Conservation (phyloP, 1,139 yeast species). For the Saccharomycopsis hybrid region DNA sequence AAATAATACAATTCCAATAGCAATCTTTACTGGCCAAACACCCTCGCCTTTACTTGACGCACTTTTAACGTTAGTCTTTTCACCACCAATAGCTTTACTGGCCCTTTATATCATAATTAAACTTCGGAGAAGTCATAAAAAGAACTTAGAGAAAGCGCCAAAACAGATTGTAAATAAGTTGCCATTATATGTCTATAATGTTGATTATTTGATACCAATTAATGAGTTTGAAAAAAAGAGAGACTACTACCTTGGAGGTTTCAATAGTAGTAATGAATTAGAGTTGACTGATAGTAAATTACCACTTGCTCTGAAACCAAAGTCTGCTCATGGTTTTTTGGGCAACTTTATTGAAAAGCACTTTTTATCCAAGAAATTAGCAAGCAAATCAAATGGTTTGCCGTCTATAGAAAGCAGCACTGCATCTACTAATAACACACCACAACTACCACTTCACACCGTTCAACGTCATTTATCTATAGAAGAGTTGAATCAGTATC, state of each 20-base stretch:
- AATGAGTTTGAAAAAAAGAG: slow-evolving; percentile 12
- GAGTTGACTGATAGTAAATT: too few species aligned
- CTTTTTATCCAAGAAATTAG: too few species aligned
- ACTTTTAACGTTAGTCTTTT: slow-evolving; percentile 13
- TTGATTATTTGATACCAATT: slow-evolving; percentile 18
- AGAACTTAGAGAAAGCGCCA: slow-evolving; percentile 13
- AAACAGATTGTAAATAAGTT: slow-evolving; percentile 8
- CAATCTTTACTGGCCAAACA: slow-evolving; percentile 16
- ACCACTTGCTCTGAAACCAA: too few species aligned
- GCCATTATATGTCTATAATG: slow-evolving; percentile 18
- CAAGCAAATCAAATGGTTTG: too few species aligned
- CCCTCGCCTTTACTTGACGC: slow-evolving; percentile 19
- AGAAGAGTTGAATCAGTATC: slow-evolving; percentile 19
- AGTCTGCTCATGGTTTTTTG: too few species aligned
- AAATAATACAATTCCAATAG: neutral
- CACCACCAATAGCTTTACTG: slow-evolving; percentile 20
- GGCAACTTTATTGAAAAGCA: too few species aligned
- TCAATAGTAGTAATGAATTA: neutral
- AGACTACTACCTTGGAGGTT: slow-evolving; percentile 11
- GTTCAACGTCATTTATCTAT: slow-evolving; percentile 8
- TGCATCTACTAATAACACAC: neutral
- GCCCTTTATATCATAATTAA: slow-evolving; percentile 12
- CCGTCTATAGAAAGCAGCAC: neutral
- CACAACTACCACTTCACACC: neutral
- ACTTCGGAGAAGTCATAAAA: slow-evolving; percentile 12